Percentiles rank a stretch among this genome's conserved stretches.
Conservation (phyloP, 306 rosid species). For the Sphenostylis stenocarpa region DNA sequence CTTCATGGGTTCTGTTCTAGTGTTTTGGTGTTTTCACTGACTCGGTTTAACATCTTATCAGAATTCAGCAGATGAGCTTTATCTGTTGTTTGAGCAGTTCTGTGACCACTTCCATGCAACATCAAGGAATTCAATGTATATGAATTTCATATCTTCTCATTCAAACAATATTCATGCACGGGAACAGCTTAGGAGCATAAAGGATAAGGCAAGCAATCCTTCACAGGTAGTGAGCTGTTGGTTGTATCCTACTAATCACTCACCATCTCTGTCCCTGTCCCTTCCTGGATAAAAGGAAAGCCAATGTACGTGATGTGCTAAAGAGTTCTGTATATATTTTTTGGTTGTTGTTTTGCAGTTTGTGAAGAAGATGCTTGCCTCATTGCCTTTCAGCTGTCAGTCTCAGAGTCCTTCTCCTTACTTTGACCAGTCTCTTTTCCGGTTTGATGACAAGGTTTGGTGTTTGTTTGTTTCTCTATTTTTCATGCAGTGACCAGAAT, state of each 20-base stretch:
- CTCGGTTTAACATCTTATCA: constrained; percentile 42
- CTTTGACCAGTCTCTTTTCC: constrained; percentile 89
- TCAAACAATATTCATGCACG: constrained; percentile 78
- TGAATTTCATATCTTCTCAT: constrained; percentile 92
- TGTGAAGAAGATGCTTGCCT: constrained; percentile 91
- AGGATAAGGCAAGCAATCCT: constrained; percentile 71
- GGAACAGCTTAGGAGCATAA: constrained; percentile 65
- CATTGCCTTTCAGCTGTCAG: constrained; percentile 87
- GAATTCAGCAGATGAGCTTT: constrained; percentile 89
- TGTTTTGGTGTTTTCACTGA: constrained; percentile 30
- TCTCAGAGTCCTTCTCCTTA: constrained; percentile 97
- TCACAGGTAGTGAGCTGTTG: constrained; percentile 57
- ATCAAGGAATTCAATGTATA: constrained; percentile 62
- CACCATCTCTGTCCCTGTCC: background rate
- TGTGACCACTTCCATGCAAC: constrained; percentile 82
- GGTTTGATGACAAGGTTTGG: constrained; percentile 91
- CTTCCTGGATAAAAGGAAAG: background rate
- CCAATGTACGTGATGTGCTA: background rate
- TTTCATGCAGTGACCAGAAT: background rate
- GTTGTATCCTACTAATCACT: constrained; percentile 8
- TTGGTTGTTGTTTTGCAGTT: constrained; percentile 57
- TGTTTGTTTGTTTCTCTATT: background rate
- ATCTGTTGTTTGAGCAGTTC: constrained; percentile 81
- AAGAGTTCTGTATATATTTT: background rate
- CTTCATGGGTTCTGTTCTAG: constrained; percentile 16